A percentile compares a stretch with the other conserved stretches of the same genome.
Conservation (phyloP, 139 green algal genomes). For the Desmodesmus armatus region DNA sequence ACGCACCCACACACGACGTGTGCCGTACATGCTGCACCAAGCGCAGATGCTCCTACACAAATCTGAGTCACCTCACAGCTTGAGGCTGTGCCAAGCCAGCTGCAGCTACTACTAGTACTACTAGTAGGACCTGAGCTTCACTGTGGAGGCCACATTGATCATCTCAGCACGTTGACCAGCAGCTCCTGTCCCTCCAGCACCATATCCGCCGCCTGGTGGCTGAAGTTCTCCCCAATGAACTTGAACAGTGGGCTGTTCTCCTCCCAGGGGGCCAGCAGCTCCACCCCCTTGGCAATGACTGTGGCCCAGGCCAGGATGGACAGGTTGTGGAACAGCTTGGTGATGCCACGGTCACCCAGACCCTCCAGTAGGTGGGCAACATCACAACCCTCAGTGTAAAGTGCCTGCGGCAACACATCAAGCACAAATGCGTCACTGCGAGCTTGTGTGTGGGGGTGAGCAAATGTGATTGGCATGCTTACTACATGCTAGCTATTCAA, state of each 20-base stretch:
- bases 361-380: conserved; percentile 50
- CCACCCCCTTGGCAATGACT: conserved; percentile 35
- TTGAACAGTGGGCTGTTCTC: conserved; percentile 43
- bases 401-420: neutral
- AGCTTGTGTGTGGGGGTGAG: neutral
- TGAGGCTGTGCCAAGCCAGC: too few species aligned
- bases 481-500: too few species aligned
- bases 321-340: conserved; percentile 45
- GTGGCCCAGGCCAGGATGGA: conserved; percentile 31
- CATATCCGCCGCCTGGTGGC: conserved; percentile 41
- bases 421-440: neutral
- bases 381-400: conserved; percentile 43
- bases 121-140: too few species aligned
- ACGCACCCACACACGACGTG: too few species aligned
- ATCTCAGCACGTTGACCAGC: conserved; percentile 37
- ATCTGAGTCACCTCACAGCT: too few species aligned
- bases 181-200: conserved; percentile 46
- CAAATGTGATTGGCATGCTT: too few species aligned
- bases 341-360: conserved; percentile 38
- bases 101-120: neutral
- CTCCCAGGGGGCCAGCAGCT: conserved; percentile 43
- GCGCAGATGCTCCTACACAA: too few species aligned
- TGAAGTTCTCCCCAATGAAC: conserved; percentile 47
- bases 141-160: too few species aligned
- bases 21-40: too few species aligned